These are phyloP conservation scores for Sarocladium oryzae DNA, from an alignment of 2,329 filamentous ascomycete genomes.

Conservation along the genomic window DNA sequence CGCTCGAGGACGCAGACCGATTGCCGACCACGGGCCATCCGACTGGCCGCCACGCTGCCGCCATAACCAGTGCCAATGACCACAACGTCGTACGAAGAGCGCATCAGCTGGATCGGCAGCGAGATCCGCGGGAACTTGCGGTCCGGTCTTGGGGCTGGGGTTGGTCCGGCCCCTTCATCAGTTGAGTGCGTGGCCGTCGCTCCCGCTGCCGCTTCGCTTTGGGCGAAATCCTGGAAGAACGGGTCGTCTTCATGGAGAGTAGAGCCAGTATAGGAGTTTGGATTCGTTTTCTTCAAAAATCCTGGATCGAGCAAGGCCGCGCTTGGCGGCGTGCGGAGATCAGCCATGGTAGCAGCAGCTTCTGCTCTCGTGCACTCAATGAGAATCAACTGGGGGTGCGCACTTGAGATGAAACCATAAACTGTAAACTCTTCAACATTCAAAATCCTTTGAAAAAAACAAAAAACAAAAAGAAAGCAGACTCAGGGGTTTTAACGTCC, in stretches of 20 bases:
- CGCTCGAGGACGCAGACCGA: constrained; percentile 59
- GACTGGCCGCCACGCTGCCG: constrained; percentile 57
- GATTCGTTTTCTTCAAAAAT: not conserved
- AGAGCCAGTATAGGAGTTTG: not conserved
- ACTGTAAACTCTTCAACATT: not conserved
- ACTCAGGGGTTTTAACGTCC: not conserved
- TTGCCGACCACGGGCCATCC: constrained; percentile 51
- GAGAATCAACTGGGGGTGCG: not conserved
- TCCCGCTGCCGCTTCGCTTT: not conserved
- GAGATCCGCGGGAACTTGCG: constrained; percentile 41
- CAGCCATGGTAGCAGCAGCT: not conserved
- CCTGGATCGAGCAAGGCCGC: not conserved
- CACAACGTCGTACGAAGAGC: constrained; percentile 54
- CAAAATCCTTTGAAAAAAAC: not conserved
- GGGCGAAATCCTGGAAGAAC: not conserved
- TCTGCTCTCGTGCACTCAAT: not conserved
- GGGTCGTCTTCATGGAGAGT: not conserved
- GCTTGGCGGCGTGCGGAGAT: not conserved
- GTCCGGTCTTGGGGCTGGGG: not conserved
- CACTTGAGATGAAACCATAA: not conserved
- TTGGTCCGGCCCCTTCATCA: not conserved
- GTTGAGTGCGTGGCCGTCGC: not conserved
- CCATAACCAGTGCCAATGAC: constrained; percentile 66
- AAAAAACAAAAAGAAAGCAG: no score
- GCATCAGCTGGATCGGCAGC: constrained; percentile 50